These are phyloP conservation scores for Beauveria caledonica DNA, from an alignment of 2,329 filamentous ascomycete species.

Conservation along the genomic window DNA sequence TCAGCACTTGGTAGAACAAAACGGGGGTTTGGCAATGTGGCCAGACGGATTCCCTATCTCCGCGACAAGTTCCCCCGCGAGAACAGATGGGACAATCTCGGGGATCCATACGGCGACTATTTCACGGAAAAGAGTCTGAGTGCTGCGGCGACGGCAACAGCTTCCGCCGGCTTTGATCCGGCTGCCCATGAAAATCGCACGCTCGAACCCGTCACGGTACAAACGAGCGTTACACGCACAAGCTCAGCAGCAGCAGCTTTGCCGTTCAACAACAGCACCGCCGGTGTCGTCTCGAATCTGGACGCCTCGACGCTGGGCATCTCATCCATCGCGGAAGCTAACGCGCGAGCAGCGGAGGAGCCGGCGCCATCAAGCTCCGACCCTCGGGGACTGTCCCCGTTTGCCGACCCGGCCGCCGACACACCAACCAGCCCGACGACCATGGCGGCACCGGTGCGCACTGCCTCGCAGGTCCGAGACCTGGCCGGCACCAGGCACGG, in stretches of 20 bases:
- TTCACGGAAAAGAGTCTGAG: neutral
- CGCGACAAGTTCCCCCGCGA: neutral
- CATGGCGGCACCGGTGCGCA: neutral
- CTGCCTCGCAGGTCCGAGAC: neutral
- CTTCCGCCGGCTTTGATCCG: neutral
- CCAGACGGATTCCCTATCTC: neutral
- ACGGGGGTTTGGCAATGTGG: neutral
- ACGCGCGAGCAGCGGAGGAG: neutral
- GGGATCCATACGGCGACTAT: neutral
- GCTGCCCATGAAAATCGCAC: neutral
- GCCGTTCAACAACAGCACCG: neutral
- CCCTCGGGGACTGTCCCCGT: neutral
- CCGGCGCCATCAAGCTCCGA: neutral
- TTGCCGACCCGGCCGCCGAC: neutral
- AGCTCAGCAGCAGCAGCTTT: neutral
- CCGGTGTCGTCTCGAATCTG: neutral
- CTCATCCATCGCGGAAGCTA: neutral
- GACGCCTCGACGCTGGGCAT: neutral
- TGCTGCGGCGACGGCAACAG: neutral
- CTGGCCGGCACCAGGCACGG: neutral
- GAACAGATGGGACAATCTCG: constrained; percentile 2
- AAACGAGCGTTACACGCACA: neutral
- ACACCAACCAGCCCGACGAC: neutral
- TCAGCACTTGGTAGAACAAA: neutral
- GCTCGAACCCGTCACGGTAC: neutral